Percentiles rank a stretch among this genome's conserved stretches.
Evolutionary conservation across 2,329 filamentous ascomycete species (phyloP).

Genomic region (Westerdykella ornata): DNA sequence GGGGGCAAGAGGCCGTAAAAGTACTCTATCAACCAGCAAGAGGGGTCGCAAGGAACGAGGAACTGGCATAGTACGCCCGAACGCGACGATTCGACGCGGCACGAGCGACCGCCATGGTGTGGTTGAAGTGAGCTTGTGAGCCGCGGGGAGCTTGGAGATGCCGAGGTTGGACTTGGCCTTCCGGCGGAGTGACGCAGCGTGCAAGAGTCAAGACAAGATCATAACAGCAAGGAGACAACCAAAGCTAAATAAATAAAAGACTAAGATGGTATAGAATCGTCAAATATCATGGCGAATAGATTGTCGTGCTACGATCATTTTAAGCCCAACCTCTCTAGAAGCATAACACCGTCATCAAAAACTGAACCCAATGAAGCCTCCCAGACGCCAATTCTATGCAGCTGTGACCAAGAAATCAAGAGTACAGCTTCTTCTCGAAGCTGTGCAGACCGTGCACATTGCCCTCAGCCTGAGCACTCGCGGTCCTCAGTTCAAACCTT

Average conservation of each 20-base stretch:
- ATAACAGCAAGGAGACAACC: background rate
- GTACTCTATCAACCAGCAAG: conserved; percentile 6
- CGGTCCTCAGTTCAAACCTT: conserved; percentile 88
- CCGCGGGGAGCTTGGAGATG: conserved; percentile 22
- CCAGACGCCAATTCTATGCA: conserved; percentile 24
- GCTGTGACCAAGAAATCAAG: conserved; percentile 46
- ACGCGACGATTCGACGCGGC: conserved; percentile 6
- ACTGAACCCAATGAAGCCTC: conserved; percentile 8
- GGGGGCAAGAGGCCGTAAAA: background rate
- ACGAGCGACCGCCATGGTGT: conserved; percentile 17
- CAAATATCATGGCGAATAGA: background rate
- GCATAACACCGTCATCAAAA: conserved; percentile 17
- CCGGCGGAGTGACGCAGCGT: conserved; percentile 5
- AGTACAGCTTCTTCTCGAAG: conserved; percentile 99
- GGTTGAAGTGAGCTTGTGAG: conserved; percentile 11
- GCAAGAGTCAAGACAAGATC: conserved; percentile 6
- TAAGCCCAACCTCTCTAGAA: conserved; percentile 20
- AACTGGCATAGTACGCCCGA: conserved; percentile 23
- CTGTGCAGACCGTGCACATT: conserved; percentile 95
- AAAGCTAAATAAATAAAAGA: background rate
- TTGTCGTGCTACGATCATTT: conserved; percentile 29
- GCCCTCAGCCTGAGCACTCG: conserved; percentile 91
- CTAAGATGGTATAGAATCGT: conserved; percentile 3
- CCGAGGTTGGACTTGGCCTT: conserved; percentile 24
- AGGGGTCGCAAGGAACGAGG: conserved; percentile 7